phyloP scores from a whole-genome alignment of 495 filamentous ascomycete genomes.

The Glutinoglossum americanum region DNA sequence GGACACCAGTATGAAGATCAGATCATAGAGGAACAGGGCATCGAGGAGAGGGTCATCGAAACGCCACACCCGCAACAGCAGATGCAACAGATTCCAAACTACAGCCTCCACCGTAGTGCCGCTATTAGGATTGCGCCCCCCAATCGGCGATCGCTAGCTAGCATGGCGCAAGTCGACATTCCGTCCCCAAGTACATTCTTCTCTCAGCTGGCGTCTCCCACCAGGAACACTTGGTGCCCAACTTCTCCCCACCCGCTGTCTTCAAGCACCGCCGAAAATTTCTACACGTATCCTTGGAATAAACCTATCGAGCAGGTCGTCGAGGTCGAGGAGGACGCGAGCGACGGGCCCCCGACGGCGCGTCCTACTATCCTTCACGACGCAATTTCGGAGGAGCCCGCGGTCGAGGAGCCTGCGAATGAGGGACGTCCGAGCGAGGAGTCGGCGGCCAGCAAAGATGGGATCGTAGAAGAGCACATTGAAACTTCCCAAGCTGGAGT shows the following conservation, averaged over 20 bases:
- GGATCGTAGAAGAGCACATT: constrained; percentile 33
- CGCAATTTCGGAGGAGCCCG: neutral
- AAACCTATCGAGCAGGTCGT: constrained; percentile 28
- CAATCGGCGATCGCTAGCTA: constrained; percentile 13
- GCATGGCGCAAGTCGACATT: constrained; percentile 52
- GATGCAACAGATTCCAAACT: constrained; percentile 14
- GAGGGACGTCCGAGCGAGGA: neutral
- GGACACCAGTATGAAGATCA: constrained; percentile 21
- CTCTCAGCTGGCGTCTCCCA: constrained; percentile 47
- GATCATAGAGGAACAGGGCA: constrained; percentile 20
- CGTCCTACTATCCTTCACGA: constrained; percentile 15
- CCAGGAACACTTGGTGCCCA: constrained; percentile 54
- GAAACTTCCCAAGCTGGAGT: neutral
- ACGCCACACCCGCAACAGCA: constrained; percentile 18
- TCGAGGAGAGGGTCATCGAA: constrained; percentile 29
- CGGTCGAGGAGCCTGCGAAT: neutral
- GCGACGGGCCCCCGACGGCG: constrained; percentile 47
- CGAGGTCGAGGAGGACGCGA: constrained; percentile 22
- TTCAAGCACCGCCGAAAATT: constrained; percentile 60
- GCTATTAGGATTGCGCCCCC: neutral
- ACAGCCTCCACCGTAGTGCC: constrained; percentile 10
- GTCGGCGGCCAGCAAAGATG: constrained; percentile 17
- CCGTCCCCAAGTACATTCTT: constrained; percentile 87
- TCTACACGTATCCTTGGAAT: constrained; percentile 64
- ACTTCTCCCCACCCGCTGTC: constrained; percentile 31